These are phyloP conservation scores for Cephaloascus fragrans DNA, from an alignment of 805 yeast genomes.

Conservation along the genomic window DNA sequence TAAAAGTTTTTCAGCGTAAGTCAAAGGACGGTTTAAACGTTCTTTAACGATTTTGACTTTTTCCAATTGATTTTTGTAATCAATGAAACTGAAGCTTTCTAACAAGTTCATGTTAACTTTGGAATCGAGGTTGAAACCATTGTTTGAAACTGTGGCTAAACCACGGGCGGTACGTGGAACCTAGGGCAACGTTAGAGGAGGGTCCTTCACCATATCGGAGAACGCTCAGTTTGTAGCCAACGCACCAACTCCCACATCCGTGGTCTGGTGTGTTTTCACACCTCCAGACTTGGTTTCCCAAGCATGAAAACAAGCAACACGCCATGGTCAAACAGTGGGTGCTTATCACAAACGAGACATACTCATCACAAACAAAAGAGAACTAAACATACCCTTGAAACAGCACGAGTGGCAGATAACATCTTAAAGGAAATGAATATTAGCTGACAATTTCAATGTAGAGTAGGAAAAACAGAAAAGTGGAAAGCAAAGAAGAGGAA, in stretches of 20 bases:
- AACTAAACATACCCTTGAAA: not conserved
- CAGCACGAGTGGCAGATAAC: not conserved
- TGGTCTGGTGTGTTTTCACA: too few relatives aligned
- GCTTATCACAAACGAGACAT: too few relatives aligned
- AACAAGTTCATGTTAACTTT: constrained; percentile 73
- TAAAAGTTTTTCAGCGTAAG: constrained; percentile 90
- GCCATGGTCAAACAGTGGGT: too few relatives aligned
- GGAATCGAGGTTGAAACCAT: constrained; percentile 43
- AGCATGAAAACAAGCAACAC: too few relatives aligned
- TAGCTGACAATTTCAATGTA: not conserved
- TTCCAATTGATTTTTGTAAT: constrained; percentile 86
- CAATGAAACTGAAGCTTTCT: constrained; percentile 77
- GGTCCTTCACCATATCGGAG: too few relatives aligned
- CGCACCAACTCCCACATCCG: too few relatives aligned
- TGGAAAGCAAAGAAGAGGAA: not conserved
- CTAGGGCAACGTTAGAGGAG: too few relatives aligned
- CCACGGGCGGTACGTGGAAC: constrained; percentile 18
- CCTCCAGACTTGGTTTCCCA: too few relatives aligned
- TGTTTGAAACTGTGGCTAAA: constrained; percentile 21
- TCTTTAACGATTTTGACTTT: constrained; percentile 77
- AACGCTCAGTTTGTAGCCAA: too few relatives aligned
- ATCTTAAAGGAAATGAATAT: not conserved
- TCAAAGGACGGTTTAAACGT: constrained; percentile 80
- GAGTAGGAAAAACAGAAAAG: not conserved
- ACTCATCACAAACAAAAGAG: too few relatives aligned